These are phyloP conservation scores for Tylopilus sp. DNA, from an alignment of 1,284 basidiomycete genomes.

Conservation along the genomic window DNA sequence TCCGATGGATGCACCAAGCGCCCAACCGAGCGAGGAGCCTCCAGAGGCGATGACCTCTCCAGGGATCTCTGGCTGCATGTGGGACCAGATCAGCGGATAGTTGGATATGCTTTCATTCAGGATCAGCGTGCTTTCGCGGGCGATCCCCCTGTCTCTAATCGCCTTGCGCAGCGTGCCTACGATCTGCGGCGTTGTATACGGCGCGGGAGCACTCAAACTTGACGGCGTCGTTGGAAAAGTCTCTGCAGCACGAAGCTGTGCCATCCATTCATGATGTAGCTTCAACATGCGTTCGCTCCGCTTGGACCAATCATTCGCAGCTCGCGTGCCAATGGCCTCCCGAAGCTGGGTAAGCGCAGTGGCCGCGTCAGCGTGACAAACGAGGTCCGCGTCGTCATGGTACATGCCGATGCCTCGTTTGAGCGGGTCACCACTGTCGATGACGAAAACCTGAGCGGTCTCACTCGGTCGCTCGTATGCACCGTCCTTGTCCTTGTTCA, in stretches of 20 bases:
- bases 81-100: constrained; percentile 63
- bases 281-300: constrained; percentile 20
- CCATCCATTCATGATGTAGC: constrained; percentile 41
- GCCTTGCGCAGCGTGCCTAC: constrained; percentile 59
- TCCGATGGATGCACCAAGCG: constrained; percentile 72
- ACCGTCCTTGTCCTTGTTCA: constrained; percentile 51
- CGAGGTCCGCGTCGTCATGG: constrained; percentile 66
- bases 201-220: constrained; percentile 17
- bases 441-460: constrained; percentile 63
- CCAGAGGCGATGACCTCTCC: constrained; percentile 66
- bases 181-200: constrained; percentile 60
- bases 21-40: constrained; percentile 74
- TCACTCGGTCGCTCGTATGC: constrained; percentile 47
- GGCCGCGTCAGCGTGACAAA: constrained; percentile 67
- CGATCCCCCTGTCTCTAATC: constrained; percentile 42
- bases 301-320: constrained; percentile 11
- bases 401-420: constrained; percentile 64
- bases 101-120: constrained; percentile 76
- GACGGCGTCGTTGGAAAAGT: constrained; percentile 22
- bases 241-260: constrained; percentile 34
- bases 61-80: constrained; percentile 63
- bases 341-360: constrained; percentile 64
- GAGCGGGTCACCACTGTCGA: constrained; percentile 73
- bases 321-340: constrained; percentile 40
- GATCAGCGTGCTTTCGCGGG: constrained; percentile 53